Evolutionary conservation across 495 filamentous ascomycete genomes (phyloP), one percentile per base, ranked within the genome.

Genomic region (Schizothecium vesticola): DNA sequence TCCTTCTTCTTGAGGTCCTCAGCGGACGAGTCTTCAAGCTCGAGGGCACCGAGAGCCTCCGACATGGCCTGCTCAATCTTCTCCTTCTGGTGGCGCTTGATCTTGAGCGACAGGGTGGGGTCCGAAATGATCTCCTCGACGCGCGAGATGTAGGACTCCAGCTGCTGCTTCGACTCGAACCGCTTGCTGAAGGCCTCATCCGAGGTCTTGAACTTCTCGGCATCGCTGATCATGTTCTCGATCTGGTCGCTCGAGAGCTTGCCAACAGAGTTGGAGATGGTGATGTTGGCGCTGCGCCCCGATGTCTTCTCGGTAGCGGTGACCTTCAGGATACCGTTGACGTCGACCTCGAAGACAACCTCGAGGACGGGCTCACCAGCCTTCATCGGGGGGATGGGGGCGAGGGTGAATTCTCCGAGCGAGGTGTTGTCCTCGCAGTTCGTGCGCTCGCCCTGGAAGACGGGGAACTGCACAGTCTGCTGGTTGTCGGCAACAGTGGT

Each of bases 1-100:
- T 99, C 95, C 90, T 97, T 97, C 93, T 98, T 98, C 91, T 96
- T 98, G 69, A 99, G 86, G 79, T 99, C 95, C 74, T 99, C 95
- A 55, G 93, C 91, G 59, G 83, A 82, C 36, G 93, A 92, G 73
- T 99, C 82, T 72, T 81, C 79, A 33, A 84, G 73, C 79, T 83
- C 81, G 57, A 84, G 81, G 33, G 33, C 33, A 43, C 33, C 33
- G 33, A 43, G 33, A 43, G 33, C 33, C 33, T 43, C 33, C 33
- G 33, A 43, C 33, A 43, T 43, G 33, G 33, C 90, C 73, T 91
- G 89, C 87, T 99, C 95, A 70, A 99, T 97, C 91, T 97, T 97
- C 80, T 98, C 95, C 87, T 97, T 97, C 84, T 94, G 93, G 79
- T 93, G 93, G 69, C 96, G 92, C 92, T 99, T 99, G 74, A 99